Base-by-base conservation (phyloP, 1,139 yeast genomes). In the Suhomyces ambrosiae region DNA sequence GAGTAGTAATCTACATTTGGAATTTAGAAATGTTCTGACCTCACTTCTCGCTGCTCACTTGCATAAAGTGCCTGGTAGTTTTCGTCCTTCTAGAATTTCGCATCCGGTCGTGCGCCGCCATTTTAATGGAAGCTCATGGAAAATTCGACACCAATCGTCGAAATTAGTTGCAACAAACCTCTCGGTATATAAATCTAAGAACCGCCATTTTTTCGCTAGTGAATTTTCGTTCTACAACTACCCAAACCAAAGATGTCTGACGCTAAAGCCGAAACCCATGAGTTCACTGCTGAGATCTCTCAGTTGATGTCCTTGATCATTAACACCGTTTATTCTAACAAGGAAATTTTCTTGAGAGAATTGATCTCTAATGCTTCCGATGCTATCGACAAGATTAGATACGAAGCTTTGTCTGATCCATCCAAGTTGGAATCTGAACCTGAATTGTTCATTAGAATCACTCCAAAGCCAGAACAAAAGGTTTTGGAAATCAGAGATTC, bases 231-330 rank as follows among this genome's bases (percentile, higher is more conserved):
- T 25, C 26, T 27, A 19, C 34, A 35, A 27, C 30, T 25, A 32
- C 10, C 23, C 26, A 22, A 25, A 33, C 19, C 32, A 34, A 43
- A 28, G 29, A 82, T 81, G 89, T 71, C 86, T 52, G 75, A 74
- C 62, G 51, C 63, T 42, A 78, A 79, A 62, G 69, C 79, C 61
- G 94, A 86, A 77, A 83, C 94, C 46, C 88, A 80, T 67, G 98
- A 92, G 79, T 92, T 92, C 76, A 96, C 95, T 71, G 99, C 99
- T 81, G 99, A 92, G 89, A 94, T 92, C 73, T 86, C 97, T 84
- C 98, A 92, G 95, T 81, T 94, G 82, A 86, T 94, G 97, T 87
- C 97, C 69, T 84, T 92, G 80, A 89, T 94, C 89, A 92, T 94
- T 77, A 94, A 94, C 88, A 94, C 99, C 44, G 99, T 94, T 62